phyloP scores from a whole-genome alignment of 2,329 filamentous ascomycete species.

The Exophiala spinifera region DNA sequence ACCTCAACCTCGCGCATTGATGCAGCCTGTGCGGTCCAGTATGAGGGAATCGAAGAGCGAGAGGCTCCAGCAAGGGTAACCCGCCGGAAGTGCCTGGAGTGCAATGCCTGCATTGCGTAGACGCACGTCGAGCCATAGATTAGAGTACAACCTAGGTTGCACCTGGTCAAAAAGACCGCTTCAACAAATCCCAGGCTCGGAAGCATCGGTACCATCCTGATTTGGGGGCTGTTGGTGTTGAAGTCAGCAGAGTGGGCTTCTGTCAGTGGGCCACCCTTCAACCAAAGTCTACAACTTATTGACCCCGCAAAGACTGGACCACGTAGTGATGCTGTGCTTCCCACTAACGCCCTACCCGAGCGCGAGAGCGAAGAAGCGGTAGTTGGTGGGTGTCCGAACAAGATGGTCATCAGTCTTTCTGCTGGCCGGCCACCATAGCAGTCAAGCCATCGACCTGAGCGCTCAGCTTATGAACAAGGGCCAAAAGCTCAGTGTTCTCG shows the following conservation, averaged over 20 bases:
- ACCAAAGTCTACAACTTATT: neutral
- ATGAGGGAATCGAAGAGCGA: neutral
- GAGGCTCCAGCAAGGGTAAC: neutral
- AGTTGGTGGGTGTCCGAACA: neutral
- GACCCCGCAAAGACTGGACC: neutral
- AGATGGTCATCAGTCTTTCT: slow-evolving; percentile 19
- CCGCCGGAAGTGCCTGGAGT: neutral
- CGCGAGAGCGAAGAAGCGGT: neutral
- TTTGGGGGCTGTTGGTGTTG: neutral
- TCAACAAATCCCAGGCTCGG: too few species aligned
- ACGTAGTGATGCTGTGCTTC: neutral
- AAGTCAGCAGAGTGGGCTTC: neutral
- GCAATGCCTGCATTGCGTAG: neutral
- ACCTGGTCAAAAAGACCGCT: too few species aligned
- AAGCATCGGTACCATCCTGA: too few species aligned
- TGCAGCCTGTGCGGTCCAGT: neutral
- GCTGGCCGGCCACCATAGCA: slow-evolving; percentile 29
- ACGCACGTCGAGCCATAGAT: too few species aligned
- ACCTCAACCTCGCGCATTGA: neutral
- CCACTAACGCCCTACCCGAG: too few species aligned
- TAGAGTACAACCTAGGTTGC: too few species aligned
- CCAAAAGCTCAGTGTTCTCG: slow-evolving; percentile 24
- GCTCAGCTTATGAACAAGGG: slow-evolving; percentile 27
- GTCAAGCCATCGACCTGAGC: slow-evolving; percentile 29
- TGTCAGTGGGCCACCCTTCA: neutral